phyloP scores from a whole-genome alignment of 1,284 basidiomycete genomes.

The Tremellales sp. region DNA sequence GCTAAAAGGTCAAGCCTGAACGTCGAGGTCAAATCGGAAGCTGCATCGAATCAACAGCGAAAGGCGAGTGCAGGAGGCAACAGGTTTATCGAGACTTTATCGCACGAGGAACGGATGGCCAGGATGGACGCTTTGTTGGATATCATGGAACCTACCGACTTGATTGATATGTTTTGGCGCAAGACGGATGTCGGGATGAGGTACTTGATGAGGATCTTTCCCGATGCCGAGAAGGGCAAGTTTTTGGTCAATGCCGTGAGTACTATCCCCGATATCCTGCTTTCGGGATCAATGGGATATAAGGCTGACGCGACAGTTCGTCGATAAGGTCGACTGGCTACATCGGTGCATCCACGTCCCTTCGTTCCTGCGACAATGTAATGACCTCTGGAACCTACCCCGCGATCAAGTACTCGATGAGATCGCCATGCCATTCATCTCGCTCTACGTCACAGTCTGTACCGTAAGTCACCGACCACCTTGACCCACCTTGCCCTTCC shows the following conservation, averaged over 20 bases:
- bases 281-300: background rate
- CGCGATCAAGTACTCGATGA: slow-evolving; percentile 38
- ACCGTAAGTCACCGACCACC: slow-evolving; percentile 26
- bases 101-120: slow-evolving; percentile 25
- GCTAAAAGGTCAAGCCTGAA: background rate
- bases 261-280: slow-evolving; percentile 1
- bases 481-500: background rate
- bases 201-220: slow-evolving; percentile 42
- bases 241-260: slow-evolving; percentile 43
- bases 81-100: slow-evolving; percentile 6
- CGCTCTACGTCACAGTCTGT: slow-evolving; percentile 44
- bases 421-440: slow-evolving; percentile 46
- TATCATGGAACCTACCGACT: slow-evolving; percentile 40
- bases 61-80: background rate
- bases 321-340: slow-evolving; percentile 49
- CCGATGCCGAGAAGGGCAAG: slow-evolving; percentile 41
- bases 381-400: slow-evolving; percentile 46
- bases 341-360: slow-evolving; percentile 48
- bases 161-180: slow-evolving; percentile 43
- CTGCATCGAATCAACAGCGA: background rate
- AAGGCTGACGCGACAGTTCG: slow-evolving; percentile 22
- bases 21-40: background rate
- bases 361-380: slow-evolving; percentile 45
- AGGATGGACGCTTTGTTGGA: slow-evolving; percentile 38
- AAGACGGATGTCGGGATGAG: slow-evolving; percentile 43